Conservation (phyloP, 176 grass and related monocot species). For the Oryza coarctata region DNA sequence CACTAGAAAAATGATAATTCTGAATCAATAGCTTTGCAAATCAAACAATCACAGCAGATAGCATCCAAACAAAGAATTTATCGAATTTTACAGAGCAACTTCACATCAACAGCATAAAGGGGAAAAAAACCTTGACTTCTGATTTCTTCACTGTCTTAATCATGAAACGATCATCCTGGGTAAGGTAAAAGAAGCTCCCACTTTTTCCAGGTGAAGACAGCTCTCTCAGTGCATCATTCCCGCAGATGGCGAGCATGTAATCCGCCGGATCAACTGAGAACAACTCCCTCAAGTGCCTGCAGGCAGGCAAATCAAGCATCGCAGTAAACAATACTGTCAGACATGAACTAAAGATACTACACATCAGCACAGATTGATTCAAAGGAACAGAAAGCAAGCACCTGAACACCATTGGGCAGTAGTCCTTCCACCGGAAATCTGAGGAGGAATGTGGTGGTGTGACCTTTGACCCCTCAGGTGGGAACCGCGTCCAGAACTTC, state of each 20-base stretch:
- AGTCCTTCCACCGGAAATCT: conserved; percentile 87
- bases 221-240: conserved; percentile 77
- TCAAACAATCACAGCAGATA: not conserved
- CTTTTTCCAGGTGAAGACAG: conserved; percentile 86
- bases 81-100: not conserved
- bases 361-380: not conserved
- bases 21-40: not conserved
- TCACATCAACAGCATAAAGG: not conserved
- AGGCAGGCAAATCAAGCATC: conserved; percentile 16
- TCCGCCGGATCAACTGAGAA: conserved; percentile 74
- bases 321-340: conserved; percentile 21
- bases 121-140: conserved; percentile 69
- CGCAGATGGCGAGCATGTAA: conserved; percentile 86
- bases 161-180: conserved; percentile 81
- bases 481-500: conserved; percentile 83
- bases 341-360: not conserved
- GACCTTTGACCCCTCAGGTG: conserved; percentile 74
- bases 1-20: not conserved
- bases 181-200: conserved; percentile 89
- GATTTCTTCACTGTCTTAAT: conserved; percentile 90
- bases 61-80: not conserved
- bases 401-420: conserved; percentile 89
- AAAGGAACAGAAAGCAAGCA: conserved; percentile 5
- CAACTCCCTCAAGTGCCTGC: conserved; percentile 75
- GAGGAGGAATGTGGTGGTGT: conserved; percentile 69